phyloP scores from a whole-genome alignment of 2,329 filamentous ascomycete genomes.

The Fusarium newnesense region DNA sequence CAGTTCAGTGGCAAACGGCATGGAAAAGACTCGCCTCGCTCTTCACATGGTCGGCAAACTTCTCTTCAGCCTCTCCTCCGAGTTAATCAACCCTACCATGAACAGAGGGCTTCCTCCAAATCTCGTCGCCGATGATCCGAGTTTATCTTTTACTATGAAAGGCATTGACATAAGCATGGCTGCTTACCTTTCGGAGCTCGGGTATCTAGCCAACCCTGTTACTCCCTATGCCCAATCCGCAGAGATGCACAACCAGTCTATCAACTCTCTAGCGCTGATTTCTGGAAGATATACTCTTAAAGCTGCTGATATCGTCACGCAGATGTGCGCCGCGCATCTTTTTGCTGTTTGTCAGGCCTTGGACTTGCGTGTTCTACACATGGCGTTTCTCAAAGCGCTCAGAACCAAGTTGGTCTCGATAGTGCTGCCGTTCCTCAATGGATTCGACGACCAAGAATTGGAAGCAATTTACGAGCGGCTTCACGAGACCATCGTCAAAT shows the following conservation, averaged over 20 bases:
- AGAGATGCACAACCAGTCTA: background rate
- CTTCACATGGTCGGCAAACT: background rate
- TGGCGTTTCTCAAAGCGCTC: background rate
- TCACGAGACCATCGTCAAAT: rapidly evolving
- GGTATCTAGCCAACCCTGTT: background rate
- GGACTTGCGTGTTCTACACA: background rate
- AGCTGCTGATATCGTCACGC: rapidly evolving
- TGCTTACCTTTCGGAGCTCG: background rate
- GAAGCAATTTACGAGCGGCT: background rate
- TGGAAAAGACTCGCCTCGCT: background rate
- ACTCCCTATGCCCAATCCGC: background rate
- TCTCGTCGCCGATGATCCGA: background rate
- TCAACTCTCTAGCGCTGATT: background rate
- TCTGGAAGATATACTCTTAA: background rate
- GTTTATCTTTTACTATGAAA: background rate
- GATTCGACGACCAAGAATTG: rapidly evolving
- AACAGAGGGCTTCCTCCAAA: background rate
- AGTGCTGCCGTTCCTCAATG: rapidly evolving
- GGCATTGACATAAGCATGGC: background rate
- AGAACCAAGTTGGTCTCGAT: background rate
- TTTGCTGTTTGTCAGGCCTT: background rate
- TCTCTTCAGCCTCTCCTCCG: background rate
- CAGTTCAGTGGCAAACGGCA: rapidly evolving
- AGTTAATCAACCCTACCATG: background rate
- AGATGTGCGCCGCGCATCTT: background rate